phyloP scores from a whole-genome alignment of 768 basidiomycete genomes.

The Rhizopogon salebrosus region DNA sequence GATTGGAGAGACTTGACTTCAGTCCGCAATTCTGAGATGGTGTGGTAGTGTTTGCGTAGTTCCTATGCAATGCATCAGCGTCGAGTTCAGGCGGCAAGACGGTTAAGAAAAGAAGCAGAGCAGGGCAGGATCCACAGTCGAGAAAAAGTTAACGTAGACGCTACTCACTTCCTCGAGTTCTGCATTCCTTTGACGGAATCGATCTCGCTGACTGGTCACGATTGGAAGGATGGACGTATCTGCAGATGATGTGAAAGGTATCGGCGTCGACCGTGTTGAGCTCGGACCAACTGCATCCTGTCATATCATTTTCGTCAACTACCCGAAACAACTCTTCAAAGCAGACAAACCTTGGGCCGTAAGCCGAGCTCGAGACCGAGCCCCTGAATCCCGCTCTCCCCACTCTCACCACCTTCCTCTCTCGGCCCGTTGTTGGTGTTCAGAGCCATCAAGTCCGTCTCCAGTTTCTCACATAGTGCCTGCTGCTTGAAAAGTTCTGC shows the following conservation, averaged over 20 bases:
- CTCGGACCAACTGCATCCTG: slow-evolving; percentile 17
- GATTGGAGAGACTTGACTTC: slow-evolving; percentile 90
- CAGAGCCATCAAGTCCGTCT: slow-evolving; percentile 83
- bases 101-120: not conserved
- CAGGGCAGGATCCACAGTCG: too few relatives aligned
- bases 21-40: slow-evolving; percentile 87
- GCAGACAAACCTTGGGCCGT: not conserved
- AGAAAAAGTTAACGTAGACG: too few relatives aligned
- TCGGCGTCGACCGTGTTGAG: slow-evolving; percentile 49
- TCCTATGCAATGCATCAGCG: slow-evolving; percentile 45
- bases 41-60: slow-evolving; percentile 90
- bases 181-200: slow-evolving; percentile 95
- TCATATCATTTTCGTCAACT: not conserved
- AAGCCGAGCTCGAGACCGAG: slow-evolving; percentile 54
- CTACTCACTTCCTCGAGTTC: slow-evolving; percentile 85
- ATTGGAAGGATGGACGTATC: slow-evolving; percentile 98
- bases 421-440: slow-evolving; percentile 38
- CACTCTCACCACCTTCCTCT: slow-evolving; percentile 34
- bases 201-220: slow-evolving; percentile 93
- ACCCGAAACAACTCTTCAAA: too few relatives aligned
- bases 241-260: slow-evolving; percentile 67
- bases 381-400: slow-evolving; percentile 47
- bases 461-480: slow-evolving; percentile 81
- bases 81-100: not conserved
- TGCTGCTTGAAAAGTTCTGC: slow-evolving; percentile 75